Percentiles rank a stretch among this genome's conserved stretches.
These are phyloP conservation scores for Yamadazyma friedrichii DNA, from an alignment of 1,139 yeast genomes.

Conservation along the genomic window DNA sequence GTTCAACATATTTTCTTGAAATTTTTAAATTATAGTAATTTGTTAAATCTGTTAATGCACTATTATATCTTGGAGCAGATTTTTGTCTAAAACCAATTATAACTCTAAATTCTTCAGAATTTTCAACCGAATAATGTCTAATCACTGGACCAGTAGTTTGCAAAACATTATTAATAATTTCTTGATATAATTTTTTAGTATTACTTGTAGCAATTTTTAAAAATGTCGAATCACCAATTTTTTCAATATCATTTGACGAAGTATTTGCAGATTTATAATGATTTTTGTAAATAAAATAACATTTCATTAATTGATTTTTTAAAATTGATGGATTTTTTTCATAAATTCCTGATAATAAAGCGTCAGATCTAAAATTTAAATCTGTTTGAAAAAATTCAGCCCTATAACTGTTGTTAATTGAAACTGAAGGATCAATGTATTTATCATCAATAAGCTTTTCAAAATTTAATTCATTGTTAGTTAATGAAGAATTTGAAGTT, in stretches of 20 bases:
- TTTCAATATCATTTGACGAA: constrained; percentile 36
- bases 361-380: constrained; percentile 47
- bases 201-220: constrained; percentile 75
- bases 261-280: constrained; percentile 38
- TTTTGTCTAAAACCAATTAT: constrained; percentile 86
- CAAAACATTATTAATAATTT: constrained; percentile 67
- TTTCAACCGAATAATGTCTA: constrained; percentile 79
- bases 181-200: constrained; percentile 75
- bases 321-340: constrained; percentile 28
- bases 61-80: constrained; percentile 82
- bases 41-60: constrained; percentile 85
- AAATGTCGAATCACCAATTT: constrained; percentile 79
- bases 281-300: constrained; percentile 86
- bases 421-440: constrained; percentile 63
- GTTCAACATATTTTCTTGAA: constrained; percentile 91
- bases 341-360: constrained; percentile 43
- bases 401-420: constrained; percentile 52
- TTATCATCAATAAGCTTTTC: constrained; percentile 77
- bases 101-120: constrained; percentile 76
- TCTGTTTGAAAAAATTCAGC: constrained; percentile 83
- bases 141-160: constrained; percentile 90
- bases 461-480: constrained; percentile 31
- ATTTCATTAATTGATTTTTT: constrained; percentile 59
- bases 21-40: constrained; percentile 85
- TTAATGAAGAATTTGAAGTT: constrained; percentile 35